Conservation (phyloP, 305 asterid species). For the Rubia peregrina region DNA sequence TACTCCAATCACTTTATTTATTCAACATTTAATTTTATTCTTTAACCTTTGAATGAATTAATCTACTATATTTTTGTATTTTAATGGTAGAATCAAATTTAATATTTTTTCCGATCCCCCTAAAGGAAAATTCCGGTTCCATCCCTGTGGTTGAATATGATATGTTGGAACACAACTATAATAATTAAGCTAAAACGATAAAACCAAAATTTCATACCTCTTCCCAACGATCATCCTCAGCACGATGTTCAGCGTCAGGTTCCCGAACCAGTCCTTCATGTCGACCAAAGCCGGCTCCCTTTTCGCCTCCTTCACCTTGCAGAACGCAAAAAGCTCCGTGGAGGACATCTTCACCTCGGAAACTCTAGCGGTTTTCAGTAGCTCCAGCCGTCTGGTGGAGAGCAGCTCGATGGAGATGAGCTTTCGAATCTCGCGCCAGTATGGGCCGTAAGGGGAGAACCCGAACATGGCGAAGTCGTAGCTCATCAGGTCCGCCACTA, state of each 20-base stretch:
- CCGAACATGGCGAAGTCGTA: slow-evolving; percentile 9
- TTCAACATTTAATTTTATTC: too few relatives aligned
- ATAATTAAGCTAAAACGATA: too few relatives aligned
- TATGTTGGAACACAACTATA: too few relatives aligned
- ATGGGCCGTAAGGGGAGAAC: slow-evolving; percentile 19
- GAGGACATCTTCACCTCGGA: slow-evolving; percentile 18
- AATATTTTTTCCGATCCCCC: too few relatives aligned
- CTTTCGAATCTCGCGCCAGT: slow-evolving; percentile 27
- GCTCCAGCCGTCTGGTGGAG: slow-evolving; percentile 16
- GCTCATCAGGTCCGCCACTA: slow-evolving; percentile 1
- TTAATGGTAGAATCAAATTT: too few relatives aligned
- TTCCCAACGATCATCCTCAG: slow-evolving; percentile 3
- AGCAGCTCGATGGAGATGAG: slow-evolving; percentile 13
- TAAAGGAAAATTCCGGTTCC: too few relatives aligned
- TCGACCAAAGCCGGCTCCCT: not conserved
- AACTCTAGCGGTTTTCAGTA: slow-evolving; percentile 3
- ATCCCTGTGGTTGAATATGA: too few relatives aligned
- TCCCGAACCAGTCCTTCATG: slow-evolving; percentile 5
- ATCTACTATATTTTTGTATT: too few relatives aligned
- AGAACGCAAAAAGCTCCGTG: slow-evolving; percentile 12
- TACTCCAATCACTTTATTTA: too few relatives aligned
- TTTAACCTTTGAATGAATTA: too few relatives aligned
- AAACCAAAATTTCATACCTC: not conserved
- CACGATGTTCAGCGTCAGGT: not conserved
- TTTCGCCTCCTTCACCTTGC: not conserved